Conservation (phyloP, 768 basidiomycete genomes). For the Tulasnella sp. region DNA sequence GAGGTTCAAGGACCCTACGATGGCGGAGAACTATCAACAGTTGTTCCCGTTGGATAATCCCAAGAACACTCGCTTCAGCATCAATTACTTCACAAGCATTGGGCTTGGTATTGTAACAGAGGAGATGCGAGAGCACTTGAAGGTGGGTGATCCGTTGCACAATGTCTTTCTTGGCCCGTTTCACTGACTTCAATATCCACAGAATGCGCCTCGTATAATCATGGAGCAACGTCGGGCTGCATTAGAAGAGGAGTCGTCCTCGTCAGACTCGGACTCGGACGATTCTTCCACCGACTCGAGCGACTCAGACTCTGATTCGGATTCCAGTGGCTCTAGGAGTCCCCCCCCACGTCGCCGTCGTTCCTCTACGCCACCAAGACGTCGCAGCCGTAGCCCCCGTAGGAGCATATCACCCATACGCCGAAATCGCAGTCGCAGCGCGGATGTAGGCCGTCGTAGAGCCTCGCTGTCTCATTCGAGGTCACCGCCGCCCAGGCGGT, state of each 20-base stretch:
- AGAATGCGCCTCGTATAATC: constrained; percentile 88
- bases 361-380: constrained; percentile 20
- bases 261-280: constrained; percentile 27
- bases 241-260: constrained; percentile 54
- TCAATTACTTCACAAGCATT: constrained; percentile 97
- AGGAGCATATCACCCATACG: background rate
- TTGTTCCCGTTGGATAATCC: constrained; percentile 98
- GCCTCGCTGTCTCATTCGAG: constrained; percentile 14
- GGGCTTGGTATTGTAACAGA: constrained; percentile 86
- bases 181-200: background rate
- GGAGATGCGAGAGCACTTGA: constrained; percentile 92
- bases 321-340: constrained; percentile 21
- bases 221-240: constrained; percentile 89
- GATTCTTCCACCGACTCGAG: constrained; percentile 24
- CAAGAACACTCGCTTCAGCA: constrained; percentile 90
- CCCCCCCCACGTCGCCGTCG: constrained; percentile 14
- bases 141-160: constrained; percentile 40
- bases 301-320: constrained; percentile 31
- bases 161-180: background rate
- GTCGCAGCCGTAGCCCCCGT: constrained; percentile 12
- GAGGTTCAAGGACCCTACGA: constrained; percentile 80
- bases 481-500: constrained; percentile 22
- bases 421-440: constrained; percentile 12
- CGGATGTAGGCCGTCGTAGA: constrained; percentile 5
- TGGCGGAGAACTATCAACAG: constrained; percentile 56